phyloP scores from a whole-genome alignment of 305 asterid genomes.

The Andrographis paniculata region DNA sequence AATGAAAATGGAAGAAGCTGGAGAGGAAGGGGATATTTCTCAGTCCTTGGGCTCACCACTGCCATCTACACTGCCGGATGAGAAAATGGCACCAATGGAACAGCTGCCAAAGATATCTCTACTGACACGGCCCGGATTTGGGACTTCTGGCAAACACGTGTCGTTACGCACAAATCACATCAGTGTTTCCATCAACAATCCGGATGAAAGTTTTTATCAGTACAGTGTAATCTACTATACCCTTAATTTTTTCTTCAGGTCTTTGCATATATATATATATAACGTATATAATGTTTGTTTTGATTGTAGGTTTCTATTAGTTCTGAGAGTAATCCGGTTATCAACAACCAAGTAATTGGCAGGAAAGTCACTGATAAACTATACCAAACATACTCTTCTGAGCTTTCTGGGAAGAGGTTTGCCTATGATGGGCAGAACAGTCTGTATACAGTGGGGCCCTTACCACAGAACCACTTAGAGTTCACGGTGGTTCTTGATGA shows the following conservation, averaged over 20 bases:
- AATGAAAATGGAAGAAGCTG: slow-evolving; percentile 35
- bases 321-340: slow-evolving; percentile 37
- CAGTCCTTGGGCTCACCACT: slow-evolving; percentile 23
- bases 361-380: slow-evolving; percentile 67
- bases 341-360: slow-evolving; percentile 48
- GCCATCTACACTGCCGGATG: slow-evolving; percentile 23
- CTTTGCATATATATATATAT: slow-evolving; percentile 1
- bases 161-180: slow-evolving; percentile 66
- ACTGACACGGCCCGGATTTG: slow-evolving; percentile 55
- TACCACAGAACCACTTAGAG: slow-evolving; percentile 52
- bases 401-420: slow-evolving; percentile 57
- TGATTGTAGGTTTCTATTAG: slow-evolving; percentile 61
- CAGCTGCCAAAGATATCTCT: slow-evolving; percentile 40
- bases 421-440: slow-evolving; percentile 79
- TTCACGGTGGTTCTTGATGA: slow-evolving; percentile 71
- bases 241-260: slow-evolving; percentile 6
- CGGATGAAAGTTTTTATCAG: slow-evolving; percentile 53
- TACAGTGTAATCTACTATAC: slow-evolving; percentile 41
- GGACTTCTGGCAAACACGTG: slow-evolving; percentile 55
- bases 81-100: slow-evolving; percentile 27
- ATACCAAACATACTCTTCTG: slow-evolving; percentile 64
- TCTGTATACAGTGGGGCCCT: slow-evolving; percentile 74
- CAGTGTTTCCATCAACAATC: slow-evolving; percentile 53
- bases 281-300: slow-evolving; percentile 12
- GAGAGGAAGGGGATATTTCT: slow-evolving; percentile 16